Base-by-base conservation (phyloP, 495 filamentous ascomycete genomes). In the Cercophora samala region DNA sequence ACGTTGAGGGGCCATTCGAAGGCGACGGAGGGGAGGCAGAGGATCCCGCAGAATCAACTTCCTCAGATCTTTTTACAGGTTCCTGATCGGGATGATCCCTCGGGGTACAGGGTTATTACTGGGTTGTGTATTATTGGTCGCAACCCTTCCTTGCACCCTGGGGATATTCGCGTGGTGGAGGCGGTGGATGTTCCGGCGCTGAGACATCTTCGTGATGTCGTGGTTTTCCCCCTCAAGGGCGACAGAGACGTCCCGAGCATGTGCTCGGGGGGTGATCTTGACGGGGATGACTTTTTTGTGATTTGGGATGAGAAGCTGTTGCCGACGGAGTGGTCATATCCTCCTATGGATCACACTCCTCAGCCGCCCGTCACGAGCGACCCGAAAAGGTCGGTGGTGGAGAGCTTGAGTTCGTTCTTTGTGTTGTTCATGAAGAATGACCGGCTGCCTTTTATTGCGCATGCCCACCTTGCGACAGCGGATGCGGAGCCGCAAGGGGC, bases 191-290 rank as follows among this genome's bases (percentile, higher is more conserved):
- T 88, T 8, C 87, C 89, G 3, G 79, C 79, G 11, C 83, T 99
- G 6, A 82, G 83, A 42, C 90, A 97, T 70, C 83, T 97, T 5
- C 84, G 85, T 29, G 87, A 97, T 72, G 91, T 95, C 15, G 89
- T 98, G 22, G 93, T 97, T 5, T 87, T 99, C 53, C 93, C 95
- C 0, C 85, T 90, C 53, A 89, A 82, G 0, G 95, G 95, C 0
- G 93, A 98, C 75, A 83, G 89, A 52, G 92, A 93, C 69, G 76
- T 99, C 25, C 85, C 93, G 8, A 91, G 89, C 67, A 98, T 98
- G 95, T 95, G 93, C 69, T 96, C 95, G 5, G 95, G 95, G 2
- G 96, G 95, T 5, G 95, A 99, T 75, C 81, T 99, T 3, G 95
- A 99, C 77, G 95, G 95, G 0, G 95, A 99, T 70, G 96, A 98